Base-by-base conservation (phyloP, 805 yeast genomes). In the Kuraishia ogatae region DNA sequence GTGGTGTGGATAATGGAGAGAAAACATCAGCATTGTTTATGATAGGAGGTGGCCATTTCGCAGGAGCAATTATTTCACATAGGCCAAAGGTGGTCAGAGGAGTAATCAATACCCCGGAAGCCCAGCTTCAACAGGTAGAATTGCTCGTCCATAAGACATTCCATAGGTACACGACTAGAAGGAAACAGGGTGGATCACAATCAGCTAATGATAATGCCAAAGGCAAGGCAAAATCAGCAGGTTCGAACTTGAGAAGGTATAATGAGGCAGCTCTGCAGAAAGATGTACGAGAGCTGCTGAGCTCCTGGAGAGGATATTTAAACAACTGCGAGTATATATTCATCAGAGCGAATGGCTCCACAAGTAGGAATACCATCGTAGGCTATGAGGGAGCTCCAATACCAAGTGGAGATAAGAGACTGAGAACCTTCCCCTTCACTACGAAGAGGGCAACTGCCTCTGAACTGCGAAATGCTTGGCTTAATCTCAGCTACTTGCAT, bases 1-100 rank as follows among this genome's bases (percentile, higher is more conserved):
- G 52, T 1, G 67, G 60, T 46, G 61, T 59, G 49, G 53, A 64
- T 2, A 58, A 62, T 0, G 13, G 43, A 15, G 43, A 17, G 4
- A 71, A 72, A 2, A 76, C 77, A 50, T 88, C 96, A 4, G 96
- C 96, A 0, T 68, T 94, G 13, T 80, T 94, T 61, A 89, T 94
- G 97, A 81, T 94, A 54, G 97, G 97, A 17, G 97, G 98, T 50
- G 99, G 99, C 48, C 97, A 94, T 71, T 94, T 94, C 74, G 97
- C 98, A 0, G 99, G 94, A 20, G 97, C 97, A 0, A 87, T 94
- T 49, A 77, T 94, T 8, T 82, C 90, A 1, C 97, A 92, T 64
- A 75, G 75, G 52, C 85, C 81, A 23, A 72, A 74, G 53, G 74
- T 73, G 47, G 76, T 79, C 1, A 79, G 78, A 59, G 89, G 90